phyloP scores from a whole-genome alignment of 495 filamentous ascomycete genomes.

The Penicillium goetzii region DNA sequence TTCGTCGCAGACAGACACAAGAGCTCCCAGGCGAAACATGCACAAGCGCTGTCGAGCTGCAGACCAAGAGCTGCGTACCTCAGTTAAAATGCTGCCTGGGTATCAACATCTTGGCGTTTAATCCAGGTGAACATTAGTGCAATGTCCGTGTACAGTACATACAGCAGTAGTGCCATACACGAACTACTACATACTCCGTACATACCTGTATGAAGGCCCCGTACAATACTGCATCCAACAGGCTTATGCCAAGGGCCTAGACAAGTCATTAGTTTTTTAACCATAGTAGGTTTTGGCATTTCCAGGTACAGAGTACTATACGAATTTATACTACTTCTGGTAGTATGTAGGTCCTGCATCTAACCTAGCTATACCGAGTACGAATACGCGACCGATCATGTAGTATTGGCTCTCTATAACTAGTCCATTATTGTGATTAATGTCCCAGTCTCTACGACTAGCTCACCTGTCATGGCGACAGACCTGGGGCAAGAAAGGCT shows the following conservation, averaged over 20 bases:
- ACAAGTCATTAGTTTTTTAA: neutral
- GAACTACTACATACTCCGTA: neutral
- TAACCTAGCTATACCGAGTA: neutral
- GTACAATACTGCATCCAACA: neutral
- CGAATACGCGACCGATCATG: neutral
- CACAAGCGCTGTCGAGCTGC: neutral
- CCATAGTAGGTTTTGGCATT: neutral
- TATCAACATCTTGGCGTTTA: neutral
- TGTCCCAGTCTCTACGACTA: neutral
- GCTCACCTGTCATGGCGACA: neutral
- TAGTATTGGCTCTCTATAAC: too few relatives aligned
- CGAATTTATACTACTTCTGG: neutral
- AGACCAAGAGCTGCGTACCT: neutral
- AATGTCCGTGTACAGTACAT: neutral
- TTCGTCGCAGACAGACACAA: neutral
- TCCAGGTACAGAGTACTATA: neutral
- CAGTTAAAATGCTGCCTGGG: neutral
- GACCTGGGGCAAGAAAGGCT: neutral
- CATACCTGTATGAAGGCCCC: neutral
- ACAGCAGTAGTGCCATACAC: neutral
- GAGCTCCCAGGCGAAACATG: neutral
- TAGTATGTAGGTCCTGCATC: neutral
- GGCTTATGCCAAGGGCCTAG: constrained; percentile 5
- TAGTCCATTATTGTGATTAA: neutral
- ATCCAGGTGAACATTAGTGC: neutral